Evolutionary conservation across 1,284 basidiomycete species (phyloP).

Genomic region (Ustilago hordei): DNA sequence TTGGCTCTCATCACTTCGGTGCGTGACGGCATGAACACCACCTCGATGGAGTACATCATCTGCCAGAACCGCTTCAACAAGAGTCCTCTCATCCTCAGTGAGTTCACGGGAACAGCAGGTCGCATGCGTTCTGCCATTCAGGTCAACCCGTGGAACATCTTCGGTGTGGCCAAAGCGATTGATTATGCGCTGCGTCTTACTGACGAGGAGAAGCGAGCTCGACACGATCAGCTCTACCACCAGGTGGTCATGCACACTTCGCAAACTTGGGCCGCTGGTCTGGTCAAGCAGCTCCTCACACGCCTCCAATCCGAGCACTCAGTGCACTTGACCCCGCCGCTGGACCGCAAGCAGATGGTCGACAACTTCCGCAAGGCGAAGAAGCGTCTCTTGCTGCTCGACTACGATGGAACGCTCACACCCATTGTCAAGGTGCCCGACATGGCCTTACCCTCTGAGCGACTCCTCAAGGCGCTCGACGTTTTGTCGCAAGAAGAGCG

Average conservation of each 20-base stretch:
- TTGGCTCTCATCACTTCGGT: conserved; percentile 94
- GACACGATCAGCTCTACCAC: conserved; percentile 79
- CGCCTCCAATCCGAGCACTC: conserved; percentile 85
- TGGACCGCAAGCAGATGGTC: conserved; percentile 78
- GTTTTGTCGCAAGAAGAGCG: conserved; percentile 81
- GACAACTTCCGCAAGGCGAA: conserved; percentile 78
- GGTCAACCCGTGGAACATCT: conserved; percentile 79
- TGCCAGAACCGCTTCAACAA: conserved; percentile 82
- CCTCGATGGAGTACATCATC: conserved; percentile 92
- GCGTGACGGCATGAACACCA: conserved; percentile 99
- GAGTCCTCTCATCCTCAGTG: conserved; percentile 88
- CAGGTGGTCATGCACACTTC: conserved; percentile 93
- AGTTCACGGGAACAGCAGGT: conserved; percentile 96
- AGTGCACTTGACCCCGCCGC: conserved; percentile 86
- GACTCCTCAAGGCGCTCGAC: conserved; percentile 81
- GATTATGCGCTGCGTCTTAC: conserved; percentile 87
- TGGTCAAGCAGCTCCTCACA: conserved; percentile 87
- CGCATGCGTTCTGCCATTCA: conserved; percentile 85
- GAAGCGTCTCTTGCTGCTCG: conserved; percentile 91
- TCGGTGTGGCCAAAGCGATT: conserved; percentile 95
- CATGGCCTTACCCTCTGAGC: conserved; percentile 83
- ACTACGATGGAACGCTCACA: conserved; percentile 96
- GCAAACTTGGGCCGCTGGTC: conserved; percentile 92
- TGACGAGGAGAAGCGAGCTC: conserved; percentile 78
- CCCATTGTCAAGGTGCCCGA: conserved; percentile 95